Conservation (phyloP, 179 eudicot species). For the Spinacia oleracea region DNA sequence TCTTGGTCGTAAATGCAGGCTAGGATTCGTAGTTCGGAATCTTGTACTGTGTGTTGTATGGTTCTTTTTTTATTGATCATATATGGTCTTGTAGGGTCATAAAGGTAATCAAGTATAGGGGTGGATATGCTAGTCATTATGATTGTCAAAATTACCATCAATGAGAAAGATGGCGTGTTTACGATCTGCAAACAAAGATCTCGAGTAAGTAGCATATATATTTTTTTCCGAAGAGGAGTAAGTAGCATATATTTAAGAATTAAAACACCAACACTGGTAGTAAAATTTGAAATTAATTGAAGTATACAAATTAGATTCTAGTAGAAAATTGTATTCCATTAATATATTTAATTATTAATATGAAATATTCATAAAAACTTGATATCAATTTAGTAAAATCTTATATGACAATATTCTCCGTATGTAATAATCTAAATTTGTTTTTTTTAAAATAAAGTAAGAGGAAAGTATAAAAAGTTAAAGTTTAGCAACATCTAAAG, state of each 20-base stretch:
- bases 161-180: slow-evolving; percentile 40
- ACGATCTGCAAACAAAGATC: slow-evolving; percentile 20
- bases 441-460: too few relatives aligned
- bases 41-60: slow-evolving; percentile 60
- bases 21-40: slow-evolving; percentile 49
- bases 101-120: slow-evolving; percentile 58
- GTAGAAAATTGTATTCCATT: too few relatives aligned
- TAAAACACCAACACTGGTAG: not conserved
- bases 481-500: too few relatives aligned
- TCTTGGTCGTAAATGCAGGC: slow-evolving; percentile 58
- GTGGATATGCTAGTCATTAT: slow-evolving; percentile 43
- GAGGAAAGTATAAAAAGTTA: too few relatives aligned
- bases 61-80: slow-evolving; percentile 71
- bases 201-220: not conserved
- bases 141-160: slow-evolving; percentile 51
- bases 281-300: not conserved
- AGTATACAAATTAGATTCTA: too few relatives aligned
- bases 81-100: slow-evolving; percentile 74
- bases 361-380: too few relatives aligned
- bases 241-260: not conserved
- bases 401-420: too few relatives aligned
- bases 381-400: too few relatives aligned
- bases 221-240: too few relatives aligned
- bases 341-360: too few relatives aligned
- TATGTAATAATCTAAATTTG: too few relatives aligned